These are phyloP conservation scores for Fusarium pseudograminearum DNA, from an alignment of 2,329 filamentous ascomycete species.

Conservation along the genomic window DNA sequence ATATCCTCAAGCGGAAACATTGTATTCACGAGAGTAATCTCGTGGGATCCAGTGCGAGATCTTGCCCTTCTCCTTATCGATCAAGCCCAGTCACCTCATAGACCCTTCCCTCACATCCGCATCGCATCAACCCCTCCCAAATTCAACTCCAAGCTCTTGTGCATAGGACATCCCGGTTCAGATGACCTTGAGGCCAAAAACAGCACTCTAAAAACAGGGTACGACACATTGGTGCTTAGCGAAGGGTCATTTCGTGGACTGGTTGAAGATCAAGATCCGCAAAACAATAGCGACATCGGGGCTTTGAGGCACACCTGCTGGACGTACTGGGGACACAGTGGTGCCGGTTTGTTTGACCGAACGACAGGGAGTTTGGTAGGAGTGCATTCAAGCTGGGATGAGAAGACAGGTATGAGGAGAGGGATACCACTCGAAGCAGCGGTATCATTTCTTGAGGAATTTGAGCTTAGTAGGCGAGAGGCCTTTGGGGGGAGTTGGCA, in stretches of 20 bases:
- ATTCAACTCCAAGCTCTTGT: constrained; percentile 45
- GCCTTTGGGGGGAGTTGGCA: constrained; percentile 19
- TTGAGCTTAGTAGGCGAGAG: constrained; percentile 23
- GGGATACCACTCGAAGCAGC: constrained; percentile 61
- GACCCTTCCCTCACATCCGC: constrained; percentile 41
- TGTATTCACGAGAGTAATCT: constrained; percentile 55
- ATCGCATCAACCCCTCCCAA: constrained; percentile 35
- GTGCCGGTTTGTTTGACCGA: constrained; percentile 60
- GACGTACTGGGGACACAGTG: constrained; percentile 69
- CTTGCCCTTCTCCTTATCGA: constrained; percentile 60
- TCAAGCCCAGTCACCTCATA: constrained; percentile 34
- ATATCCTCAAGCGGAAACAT: constrained; percentile 57
- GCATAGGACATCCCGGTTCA: constrained; percentile 53
- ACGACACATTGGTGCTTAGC: constrained; percentile 62
- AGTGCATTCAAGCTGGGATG: constrained; percentile 67
- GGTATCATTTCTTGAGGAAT: constrained; percentile 52
- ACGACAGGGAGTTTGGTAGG: constrained; percentile 58
- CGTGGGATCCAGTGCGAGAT: constrained; percentile 59
- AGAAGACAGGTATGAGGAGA: constrained; percentile 63
- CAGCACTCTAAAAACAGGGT: constrained; percentile 55
- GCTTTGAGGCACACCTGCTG: constrained; percentile 65
- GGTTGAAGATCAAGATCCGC: constrained; percentile 54
- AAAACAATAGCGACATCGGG: constrained; percentile 66
- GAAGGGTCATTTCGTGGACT: constrained; percentile 57
- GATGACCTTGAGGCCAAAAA: constrained; percentile 58